Conservation (phyloP, 2,329 filamentous ascomycete genomes). For the Berkeleyomyces basicola region DNA sequence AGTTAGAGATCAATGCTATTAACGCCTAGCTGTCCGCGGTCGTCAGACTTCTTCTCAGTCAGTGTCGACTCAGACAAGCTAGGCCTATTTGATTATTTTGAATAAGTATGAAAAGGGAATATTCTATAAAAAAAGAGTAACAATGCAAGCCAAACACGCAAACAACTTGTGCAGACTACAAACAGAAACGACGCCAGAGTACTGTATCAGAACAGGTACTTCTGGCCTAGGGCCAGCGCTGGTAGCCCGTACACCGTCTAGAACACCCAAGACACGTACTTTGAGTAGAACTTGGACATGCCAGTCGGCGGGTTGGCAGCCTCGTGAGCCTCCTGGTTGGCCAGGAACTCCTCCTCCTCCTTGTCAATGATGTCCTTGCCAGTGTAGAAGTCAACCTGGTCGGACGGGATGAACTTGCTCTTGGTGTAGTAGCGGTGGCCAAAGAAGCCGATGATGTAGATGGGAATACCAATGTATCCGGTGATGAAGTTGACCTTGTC, state of each 20-base stretch:
- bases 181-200: too few species aligned
- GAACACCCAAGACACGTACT: conserved; percentile 15
- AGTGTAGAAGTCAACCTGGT: conserved; percentile 50
- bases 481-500: conserved; percentile 55
- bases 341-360: conserved; percentile 54
- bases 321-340: conserved; percentile 19
- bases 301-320: conserved; percentile 14
- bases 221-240: neutral
- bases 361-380: conserved; percentile 59
- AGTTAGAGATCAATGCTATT: too few species aligned
- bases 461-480: conserved; percentile 58
- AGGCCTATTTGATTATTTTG: too few species aligned
- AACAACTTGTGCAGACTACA: too few species aligned
- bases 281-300: conserved; percentile 12
- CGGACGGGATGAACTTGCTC: conserved; percentile 36
- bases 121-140: neutral
- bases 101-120: neutral
- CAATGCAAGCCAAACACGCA: neutral
- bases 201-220: neutral
- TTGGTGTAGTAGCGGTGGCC: conserved; percentile 46
- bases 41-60: too few species aligned
- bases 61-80: too few species aligned
- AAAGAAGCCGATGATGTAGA: conserved; percentile 53
- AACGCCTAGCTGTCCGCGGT: too few species aligned
- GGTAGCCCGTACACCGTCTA: neutral